Evolutionary conservation across 1,284 basidiomycete genomes (phyloP).

Genomic region (Pholiota adiposa): DNA sequence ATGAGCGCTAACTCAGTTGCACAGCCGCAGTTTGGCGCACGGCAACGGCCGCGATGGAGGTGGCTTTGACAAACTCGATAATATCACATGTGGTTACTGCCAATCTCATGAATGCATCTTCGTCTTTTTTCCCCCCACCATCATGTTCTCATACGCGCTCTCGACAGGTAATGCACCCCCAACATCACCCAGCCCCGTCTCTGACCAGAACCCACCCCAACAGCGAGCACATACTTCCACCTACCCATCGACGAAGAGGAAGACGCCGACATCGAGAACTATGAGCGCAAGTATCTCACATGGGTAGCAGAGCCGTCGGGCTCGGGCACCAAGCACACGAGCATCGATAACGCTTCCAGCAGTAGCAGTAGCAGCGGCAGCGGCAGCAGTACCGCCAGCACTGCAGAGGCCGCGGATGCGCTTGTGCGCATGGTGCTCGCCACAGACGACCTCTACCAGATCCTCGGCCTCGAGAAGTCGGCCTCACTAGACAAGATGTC

Average conservation of each 20-base stretch:
- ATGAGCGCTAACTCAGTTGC: neutral
- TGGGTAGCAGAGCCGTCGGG: conserved; percentile 45
- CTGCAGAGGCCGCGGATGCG: conserved; percentile 21
- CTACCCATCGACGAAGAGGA: conserved; percentile 63
- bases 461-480: conserved; percentile 66
- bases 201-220: neutral
- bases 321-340: conserved; percentile 22
- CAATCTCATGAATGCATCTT: conserved; percentile 8
- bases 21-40: neutral
- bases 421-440: conserved; percentile 59
- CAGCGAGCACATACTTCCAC: conserved; percentile 63
- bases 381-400: conserved; percentile 10
- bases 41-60: neutral
- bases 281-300: conserved; percentile 50
- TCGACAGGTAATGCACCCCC: conserved; percentile 46
- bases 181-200: neutral
- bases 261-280: conserved; percentile 47
- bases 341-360: conserved; percentile 23
- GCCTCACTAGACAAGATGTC: conserved; percentile 62
- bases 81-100: conserved; percentile 22
- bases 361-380: conserved; percentile 27
- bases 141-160: conserved; percentile 63
- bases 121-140: conserved; percentile 17
- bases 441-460: conserved; percentile 71
- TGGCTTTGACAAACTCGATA: neutral